phyloP scores from a whole-genome alignment of 164 flowering plant genomes.

The Magnolia sinica region DNA sequence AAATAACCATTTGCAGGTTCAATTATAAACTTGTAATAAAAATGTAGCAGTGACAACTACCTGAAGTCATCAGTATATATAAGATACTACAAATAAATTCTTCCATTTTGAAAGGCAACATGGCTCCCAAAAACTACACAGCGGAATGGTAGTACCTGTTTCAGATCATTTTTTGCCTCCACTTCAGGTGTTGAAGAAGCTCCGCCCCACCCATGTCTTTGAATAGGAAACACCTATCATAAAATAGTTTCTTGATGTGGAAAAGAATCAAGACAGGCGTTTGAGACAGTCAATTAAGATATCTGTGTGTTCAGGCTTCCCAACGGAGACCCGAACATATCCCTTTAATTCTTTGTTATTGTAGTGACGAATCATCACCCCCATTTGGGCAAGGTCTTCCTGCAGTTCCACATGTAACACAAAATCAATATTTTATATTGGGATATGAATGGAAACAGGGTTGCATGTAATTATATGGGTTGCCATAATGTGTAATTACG shows the following conservation, averaged over 20 bases:
- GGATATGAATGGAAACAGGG: too few relatives aligned
- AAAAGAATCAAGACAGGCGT: slow-evolving; percentile 4
- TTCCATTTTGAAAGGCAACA: not conserved
- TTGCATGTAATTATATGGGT: too few relatives aligned
- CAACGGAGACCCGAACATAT: slow-evolving; percentile 87
- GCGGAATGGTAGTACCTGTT: not conserved
- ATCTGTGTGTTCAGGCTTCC: slow-evolving; percentile 96
- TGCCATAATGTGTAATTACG: too few relatives aligned
- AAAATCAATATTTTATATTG: not conserved
- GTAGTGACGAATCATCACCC: slow-evolving; percentile 98
- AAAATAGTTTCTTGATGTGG: not conserved
- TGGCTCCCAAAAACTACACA: not conserved
- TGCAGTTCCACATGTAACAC: slow-evolving; percentile 21
- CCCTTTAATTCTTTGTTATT: slow-evolving; percentile 77
- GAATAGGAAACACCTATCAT: not conserved
- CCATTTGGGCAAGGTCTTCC: slow-evolving; percentile 93
- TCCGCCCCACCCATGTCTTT: not conserved
- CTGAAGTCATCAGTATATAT: not conserved
- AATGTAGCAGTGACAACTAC: not conserved
- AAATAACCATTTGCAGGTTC: not conserved
- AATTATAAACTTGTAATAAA: too few relatives aligned
- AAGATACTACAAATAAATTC: not conserved
- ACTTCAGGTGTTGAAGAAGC: not conserved
- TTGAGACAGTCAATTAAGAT: slow-evolving; percentile 65
- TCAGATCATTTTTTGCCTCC: not conserved